These are phyloP conservation scores for Platismatia glauca DNA, from an alignment of 495 filamentous ascomycete genomes.

Conservation along the genomic window DNA sequence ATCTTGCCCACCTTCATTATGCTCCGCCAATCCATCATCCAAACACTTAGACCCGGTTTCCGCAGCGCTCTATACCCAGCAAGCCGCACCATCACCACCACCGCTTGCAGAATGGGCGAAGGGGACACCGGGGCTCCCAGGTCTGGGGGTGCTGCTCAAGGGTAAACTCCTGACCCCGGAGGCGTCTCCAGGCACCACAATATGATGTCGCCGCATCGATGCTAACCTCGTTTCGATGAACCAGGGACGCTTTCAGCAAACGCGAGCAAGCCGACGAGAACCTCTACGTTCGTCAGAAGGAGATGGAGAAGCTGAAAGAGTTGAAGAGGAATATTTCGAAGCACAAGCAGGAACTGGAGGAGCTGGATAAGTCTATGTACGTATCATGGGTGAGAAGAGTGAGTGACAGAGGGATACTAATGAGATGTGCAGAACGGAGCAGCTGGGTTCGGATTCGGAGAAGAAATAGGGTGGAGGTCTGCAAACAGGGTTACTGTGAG, in stretches of 20 bases:
- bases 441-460: slow-evolving; percentile 5
- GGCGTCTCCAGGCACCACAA: not conserved
- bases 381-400: slow-evolving; percentile 21
- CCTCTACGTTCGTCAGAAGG: slow-evolving; percentile 70
- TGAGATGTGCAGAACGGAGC: not conserved
- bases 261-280: slow-evolving; percentile 85
- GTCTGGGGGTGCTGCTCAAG: slow-evolving; percentile 30
- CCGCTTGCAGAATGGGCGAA: slow-evolving; percentile 51
- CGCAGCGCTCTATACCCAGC: slow-evolving; percentile 38
- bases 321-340: slow-evolving; percentile 70
- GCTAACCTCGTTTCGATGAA: not conserved
- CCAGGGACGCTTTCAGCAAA: slow-evolving; percentile 79
- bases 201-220: not conserved
- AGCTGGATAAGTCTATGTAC: slow-evolving; percentile 79
- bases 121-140: slow-evolving; percentile 62
- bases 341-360: slow-evolving; percentile 72
- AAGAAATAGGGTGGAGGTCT: slow-evolving; percentile 46
- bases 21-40: slow-evolving; percentile 56
- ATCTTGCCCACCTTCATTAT: slow-evolving; percentile 32
- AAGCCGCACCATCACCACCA: slow-evolving; percentile 54
- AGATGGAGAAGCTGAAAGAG: slow-evolving; percentile 64
- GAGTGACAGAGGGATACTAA: not conserved
- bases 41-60: slow-evolving; percentile 44
- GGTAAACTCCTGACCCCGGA: slow-evolving; percentile 26
- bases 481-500: not conserved